Base-by-base conservation (phyloP, 106 monocot genomes). In the Ottelia alismoides region DNA sequence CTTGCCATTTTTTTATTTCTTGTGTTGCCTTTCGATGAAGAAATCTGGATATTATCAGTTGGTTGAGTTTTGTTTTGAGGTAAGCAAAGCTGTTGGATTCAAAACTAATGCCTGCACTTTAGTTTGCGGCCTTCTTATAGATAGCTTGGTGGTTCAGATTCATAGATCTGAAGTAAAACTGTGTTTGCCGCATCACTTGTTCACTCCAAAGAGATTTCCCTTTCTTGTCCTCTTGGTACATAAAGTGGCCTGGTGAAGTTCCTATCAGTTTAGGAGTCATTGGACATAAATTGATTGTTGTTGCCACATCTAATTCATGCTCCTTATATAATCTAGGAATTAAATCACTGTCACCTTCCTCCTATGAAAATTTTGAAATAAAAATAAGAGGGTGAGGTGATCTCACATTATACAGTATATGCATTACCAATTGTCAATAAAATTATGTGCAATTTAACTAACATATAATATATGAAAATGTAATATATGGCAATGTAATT, bases 21-120 rank as follows among this genome's bases (percentile, higher is more conserved):
- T 55, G 90, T 98, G 30, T 31, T 98, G 52, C 90, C 98, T 45
- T 98, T 98, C 73, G 82, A 90, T 60, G 98, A 98, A 75, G 90
- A 98, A 69, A 98, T 90, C 20, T 90, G 98, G 51, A 67, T 98
- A 29, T 75, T 98, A 2, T 85, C 98, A 21, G 90, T 98, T 55
- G 98, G 98, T 60, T 80, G 49, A 79, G 68, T 31, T 98, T 98
- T 53, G 56, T n/a, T n/a, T 28, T 55, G 90, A 98, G 72, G 77
- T 83, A 23, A 86, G 72, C 68, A 85, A 98, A 66, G 65, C 66
- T 49, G 63, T 71, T 65, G 98, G 98, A 31, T 90, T 98, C 60
- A 77, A 65, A 66, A 30, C 74, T 61, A 58, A 86, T 75, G 85
- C 67, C 3, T 98, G 79, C 53, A 98, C 98, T 75, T 65, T 98